Evolutionary conservation across 495 filamentous ascomycete genomes (phyloP), one percentile per base, ranked within the genome.

Genomic region (Lophiotrema nucula): DNA sequence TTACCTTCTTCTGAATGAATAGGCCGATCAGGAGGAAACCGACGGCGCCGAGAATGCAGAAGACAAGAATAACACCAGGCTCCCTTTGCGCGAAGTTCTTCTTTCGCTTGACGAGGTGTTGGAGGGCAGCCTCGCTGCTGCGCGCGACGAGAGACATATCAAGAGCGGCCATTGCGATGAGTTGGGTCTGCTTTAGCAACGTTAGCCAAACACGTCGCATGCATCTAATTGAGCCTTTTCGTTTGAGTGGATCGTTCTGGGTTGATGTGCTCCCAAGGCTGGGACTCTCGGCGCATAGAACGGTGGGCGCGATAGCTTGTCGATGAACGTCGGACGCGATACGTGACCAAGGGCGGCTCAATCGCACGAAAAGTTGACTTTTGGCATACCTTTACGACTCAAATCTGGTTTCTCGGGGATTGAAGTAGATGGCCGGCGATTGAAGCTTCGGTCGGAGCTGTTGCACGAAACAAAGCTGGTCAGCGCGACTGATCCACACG

Each of bases 31-130:
- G 57, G 2, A 79, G 76, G 21, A 76, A 19, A 0, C 38, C 74
- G 19, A 82, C 72, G 37, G 78, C 56, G 37, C 79, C 78, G 18
- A 81, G 70, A 49, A 82, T 81, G 58, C 69, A 72, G 62, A 82
- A 82, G 5, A 82, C 80, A 24, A 82, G 67, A 6, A 82, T 66
- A 16, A 79, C 74, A 48, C 80, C 80, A 45, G 74, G 77, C 42
- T 82, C 75, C n/a, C 59, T 49, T 27, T 64, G 57, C 5, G 79
- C 80, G 75, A 76, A 82, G 67, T 80, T 80, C 26, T 68, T 79
- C 24, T 68, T 67, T 44, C 76, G 71, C 57, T 75, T 74, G 33
- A 67, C 39, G 39, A 78, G 58, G 58, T 64, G 43, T 58, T 42
- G 42, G 53, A 58, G 42, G 25, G 48, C 57, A 22, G 47, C 57